Evolutionary conservation across 257 asterid species (phyloP).

Genomic region (Petunia axillaris): DNA sequence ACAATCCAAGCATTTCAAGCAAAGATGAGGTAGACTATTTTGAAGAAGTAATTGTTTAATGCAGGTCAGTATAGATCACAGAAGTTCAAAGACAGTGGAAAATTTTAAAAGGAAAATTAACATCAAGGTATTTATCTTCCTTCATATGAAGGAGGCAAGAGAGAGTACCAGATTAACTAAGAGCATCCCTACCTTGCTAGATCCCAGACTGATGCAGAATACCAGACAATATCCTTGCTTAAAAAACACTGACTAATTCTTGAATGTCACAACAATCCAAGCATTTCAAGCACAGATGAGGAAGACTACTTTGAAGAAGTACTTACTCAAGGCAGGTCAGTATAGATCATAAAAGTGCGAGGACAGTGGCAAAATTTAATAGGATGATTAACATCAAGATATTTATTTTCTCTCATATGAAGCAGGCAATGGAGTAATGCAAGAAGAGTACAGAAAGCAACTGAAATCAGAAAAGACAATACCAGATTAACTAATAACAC

Average conservation of each 20-base stretch:
- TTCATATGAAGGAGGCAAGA: not conserved
- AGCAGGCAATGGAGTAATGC: not conserved
- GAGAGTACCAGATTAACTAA: not conserved
- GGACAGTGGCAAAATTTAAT: not conserved
- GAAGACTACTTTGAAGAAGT: not conserved
- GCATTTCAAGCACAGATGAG: not conserved
- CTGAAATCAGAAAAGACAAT: not conserved
- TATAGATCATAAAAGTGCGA: not conserved
- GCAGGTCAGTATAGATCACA: not conserved
- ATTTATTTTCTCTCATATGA: not conserved
- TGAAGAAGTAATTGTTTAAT: not conserved
- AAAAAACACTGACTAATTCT: not conserved
- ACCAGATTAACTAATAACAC: constrained; percentile 18
- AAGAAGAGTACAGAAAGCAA: not conserved
- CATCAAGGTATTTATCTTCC: not conserved
- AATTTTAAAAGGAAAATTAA: not conserved
- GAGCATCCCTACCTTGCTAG: constrained; percentile 53
- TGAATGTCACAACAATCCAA: not conserved
- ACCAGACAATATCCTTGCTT: too few species aligned
- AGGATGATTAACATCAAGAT: not conserved
- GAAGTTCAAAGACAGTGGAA: not conserved
- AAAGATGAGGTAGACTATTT: not conserved
- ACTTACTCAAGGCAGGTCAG: not conserved
- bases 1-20: not conserved
- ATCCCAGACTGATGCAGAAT: constrained; percentile 45